Percentiles rank a stretch among this genome's conserved stretches.
Evolutionary conservation across 371 early-diverging fungal genomes (phyloP).

Genomic region (Mucor piriformis): DNA sequence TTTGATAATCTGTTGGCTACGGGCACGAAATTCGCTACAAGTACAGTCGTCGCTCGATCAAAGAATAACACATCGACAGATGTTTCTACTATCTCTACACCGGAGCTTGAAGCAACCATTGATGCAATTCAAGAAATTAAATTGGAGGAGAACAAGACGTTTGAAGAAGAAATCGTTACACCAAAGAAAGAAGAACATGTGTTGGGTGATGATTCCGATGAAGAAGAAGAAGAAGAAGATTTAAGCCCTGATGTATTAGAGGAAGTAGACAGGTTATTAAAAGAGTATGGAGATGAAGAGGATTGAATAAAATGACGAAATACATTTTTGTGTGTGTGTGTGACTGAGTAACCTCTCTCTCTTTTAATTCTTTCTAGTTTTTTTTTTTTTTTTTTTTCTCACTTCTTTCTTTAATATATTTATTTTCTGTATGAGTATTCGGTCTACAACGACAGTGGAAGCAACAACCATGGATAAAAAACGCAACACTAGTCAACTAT

Average conservation of each 20-base stretch:
- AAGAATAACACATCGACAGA: slow-evolving; percentile 8
- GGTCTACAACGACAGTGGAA: neutral
- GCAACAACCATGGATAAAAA: neutral
- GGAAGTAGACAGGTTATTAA: slow-evolving; percentile 37
- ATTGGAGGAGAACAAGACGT: neutral
- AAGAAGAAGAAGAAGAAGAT: slow-evolving; percentile 24
- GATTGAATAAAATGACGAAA: neutral
- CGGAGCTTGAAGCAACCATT: slow-evolving; percentile 20
- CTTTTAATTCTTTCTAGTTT: too few species aligned
- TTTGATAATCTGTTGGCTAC: slow-evolving; percentile 57
- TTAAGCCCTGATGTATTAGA: slow-evolving; percentile 36
- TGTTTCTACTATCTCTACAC: slow-evolving; percentile 4
- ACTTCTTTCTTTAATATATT: neutral
- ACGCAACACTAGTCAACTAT: slow-evolving; percentile 18
- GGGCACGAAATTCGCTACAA: slow-evolving; percentile 41
- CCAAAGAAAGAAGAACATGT: slow-evolving; percentile 9
- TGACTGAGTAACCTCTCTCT: neutral
- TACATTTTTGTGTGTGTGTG: neutral
- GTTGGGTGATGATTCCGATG: slow-evolving; percentile 20
- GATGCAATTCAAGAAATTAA: slow-evolving; percentile 11
- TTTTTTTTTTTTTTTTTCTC: too few species aligned
- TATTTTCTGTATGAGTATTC: neutral
- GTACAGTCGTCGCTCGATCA: slow-evolving; percentile 28
- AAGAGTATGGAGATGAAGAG: slow-evolving; percentile 34
- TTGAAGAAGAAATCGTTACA: neutral